phyloP scores from a whole-genome alignment of 1,284 basidiomycete species.

The Ustilago xerochloae region DNA sequence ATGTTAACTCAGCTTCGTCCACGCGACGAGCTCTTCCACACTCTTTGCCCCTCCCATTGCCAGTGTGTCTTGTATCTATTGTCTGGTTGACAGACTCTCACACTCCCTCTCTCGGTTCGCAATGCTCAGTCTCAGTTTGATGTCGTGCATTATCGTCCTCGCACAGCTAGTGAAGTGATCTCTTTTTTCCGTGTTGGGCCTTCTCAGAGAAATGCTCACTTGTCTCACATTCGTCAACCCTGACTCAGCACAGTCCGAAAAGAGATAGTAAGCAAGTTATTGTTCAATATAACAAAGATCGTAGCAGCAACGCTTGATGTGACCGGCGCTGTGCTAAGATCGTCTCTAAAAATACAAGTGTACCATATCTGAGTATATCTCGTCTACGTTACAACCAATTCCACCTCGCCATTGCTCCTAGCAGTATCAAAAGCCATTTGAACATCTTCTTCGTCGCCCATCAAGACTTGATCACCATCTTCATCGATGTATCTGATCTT shows the following conservation, averaged over 20 bases:
- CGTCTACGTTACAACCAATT: conserved; percentile 44
- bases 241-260: too few relatives aligned
- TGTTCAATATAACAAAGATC: too few relatives aligned
- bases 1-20: not conserved
- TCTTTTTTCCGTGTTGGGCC: too few relatives aligned
- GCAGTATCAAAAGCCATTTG: conserved; percentile 63
- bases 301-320: too few relatives aligned
- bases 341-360: conserved; percentile 10
- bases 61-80: not conserved
- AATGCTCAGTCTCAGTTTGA: too few relatives aligned
- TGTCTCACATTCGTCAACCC: too few relatives aligned
- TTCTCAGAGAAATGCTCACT: too few relatives aligned
- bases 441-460: conserved; percentile 65
- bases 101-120: not conserved
- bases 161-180: too few relatives aligned
- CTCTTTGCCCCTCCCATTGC: not conserved
- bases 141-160: too few relatives aligned
- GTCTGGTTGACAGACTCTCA: not conserved
- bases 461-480: conserved; percentile 64
- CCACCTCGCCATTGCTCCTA: conserved; percentile 37
- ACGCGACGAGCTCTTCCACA: not conserved
- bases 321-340: too few relatives aligned
- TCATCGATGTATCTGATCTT: conserved; percentile 63
- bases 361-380: not conserved
- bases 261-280: too few relatives aligned